Evolutionary conservation across 805 yeast genomes (phyloP).

Genomic region (Cyberlindnera xylosilytica): DNA sequence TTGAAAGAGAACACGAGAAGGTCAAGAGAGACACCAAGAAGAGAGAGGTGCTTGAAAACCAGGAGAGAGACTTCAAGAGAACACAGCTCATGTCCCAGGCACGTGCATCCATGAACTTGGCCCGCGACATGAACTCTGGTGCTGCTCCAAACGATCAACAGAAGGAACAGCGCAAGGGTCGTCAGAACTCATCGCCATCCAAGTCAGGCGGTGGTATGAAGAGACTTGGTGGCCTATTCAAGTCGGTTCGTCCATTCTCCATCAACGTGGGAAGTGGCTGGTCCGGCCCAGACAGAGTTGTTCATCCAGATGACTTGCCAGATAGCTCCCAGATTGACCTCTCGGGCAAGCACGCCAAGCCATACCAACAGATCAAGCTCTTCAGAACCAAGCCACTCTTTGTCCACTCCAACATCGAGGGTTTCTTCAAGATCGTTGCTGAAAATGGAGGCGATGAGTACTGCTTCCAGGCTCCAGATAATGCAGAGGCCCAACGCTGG

Average conservation of each 20-base stretch:
- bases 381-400: conserved; percentile 35
- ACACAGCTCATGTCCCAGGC: conserved; percentile 30
- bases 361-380: conserved; percentile 45
- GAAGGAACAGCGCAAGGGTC: conserved; percentile 19
- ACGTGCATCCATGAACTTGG: conserved; percentile 17
- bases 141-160: conserved; percentile 16
- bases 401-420: conserved; percentile 36
- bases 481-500: conserved; percentile 74
- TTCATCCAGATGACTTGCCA: conserved; percentile 58
- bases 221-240: conserved; percentile 58
- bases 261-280: conserved; percentile 41
- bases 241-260: conserved; percentile 57
- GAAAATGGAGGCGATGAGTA: conserved; percentile 47
- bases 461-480: conserved; percentile 63
- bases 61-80: conserved; percentile 36
- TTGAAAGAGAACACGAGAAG: conserved; percentile 50
- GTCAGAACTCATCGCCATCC: conserved; percentile 19
- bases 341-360: conserved; percentile 41
- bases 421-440: conserved; percentile 42
- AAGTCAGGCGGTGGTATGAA: conserved; percentile 30
- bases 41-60: conserved; percentile 35
- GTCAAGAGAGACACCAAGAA: conserved; percentile 49
- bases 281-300: conserved; percentile 42
- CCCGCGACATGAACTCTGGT: conserved; percentile 9
- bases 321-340: conserved; percentile 40